Percentiles rank a stretch among this genome's conserved stretches.
Evolutionary conservation across 345 rosid species (phyloP).

Genomic region (Geranium brycei): DNA sequence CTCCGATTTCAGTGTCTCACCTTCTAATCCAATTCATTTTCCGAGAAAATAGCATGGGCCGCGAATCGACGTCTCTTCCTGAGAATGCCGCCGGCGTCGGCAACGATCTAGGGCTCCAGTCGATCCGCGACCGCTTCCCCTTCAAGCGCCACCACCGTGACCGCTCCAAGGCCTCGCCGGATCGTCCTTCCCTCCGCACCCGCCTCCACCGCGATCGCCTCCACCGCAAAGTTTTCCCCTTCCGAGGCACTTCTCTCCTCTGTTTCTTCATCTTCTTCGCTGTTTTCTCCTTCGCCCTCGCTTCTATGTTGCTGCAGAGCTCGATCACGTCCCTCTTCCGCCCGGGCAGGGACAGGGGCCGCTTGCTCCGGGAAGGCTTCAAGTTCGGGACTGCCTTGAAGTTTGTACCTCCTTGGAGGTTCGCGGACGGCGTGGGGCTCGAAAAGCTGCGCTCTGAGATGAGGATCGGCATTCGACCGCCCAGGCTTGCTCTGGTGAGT

Average conservation of each 20-base stretch:
- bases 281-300: constrained; percentile 60
- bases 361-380: constrained; percentile 28
- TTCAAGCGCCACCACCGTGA: constrained; percentile 37
- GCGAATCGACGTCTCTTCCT: neutral
- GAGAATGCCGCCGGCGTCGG: constrained; percentile 9
- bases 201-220: constrained; percentile 26
- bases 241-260: constrained; percentile 51
- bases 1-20: neutral
- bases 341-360: constrained; percentile 35
- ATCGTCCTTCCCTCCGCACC: constrained; percentile 32
- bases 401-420: constrained; percentile 35
- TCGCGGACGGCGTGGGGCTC: constrained; percentile 38
- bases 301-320: constrained; percentile 65
- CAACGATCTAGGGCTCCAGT: constrained; percentile 20
- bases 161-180: constrained; percentile 26
- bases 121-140: constrained; percentile 57
- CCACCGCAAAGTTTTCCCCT: constrained; percentile 51
- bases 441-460: constrained; percentile 32
- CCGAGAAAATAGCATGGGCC: neutral
- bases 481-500: constrained; percentile 81
- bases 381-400: constrained; percentile 52
- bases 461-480: constrained; percentile 71
- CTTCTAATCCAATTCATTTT: too few relatives aligned
- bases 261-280: constrained; percentile 46
- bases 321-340: constrained; percentile 48